Percentiles rank a stretch among this genome's conserved stretches.
phyloP scores from a whole-genome alignment of 495 filamentous ascomycete species.

The Evernia prunastri region DNA sequence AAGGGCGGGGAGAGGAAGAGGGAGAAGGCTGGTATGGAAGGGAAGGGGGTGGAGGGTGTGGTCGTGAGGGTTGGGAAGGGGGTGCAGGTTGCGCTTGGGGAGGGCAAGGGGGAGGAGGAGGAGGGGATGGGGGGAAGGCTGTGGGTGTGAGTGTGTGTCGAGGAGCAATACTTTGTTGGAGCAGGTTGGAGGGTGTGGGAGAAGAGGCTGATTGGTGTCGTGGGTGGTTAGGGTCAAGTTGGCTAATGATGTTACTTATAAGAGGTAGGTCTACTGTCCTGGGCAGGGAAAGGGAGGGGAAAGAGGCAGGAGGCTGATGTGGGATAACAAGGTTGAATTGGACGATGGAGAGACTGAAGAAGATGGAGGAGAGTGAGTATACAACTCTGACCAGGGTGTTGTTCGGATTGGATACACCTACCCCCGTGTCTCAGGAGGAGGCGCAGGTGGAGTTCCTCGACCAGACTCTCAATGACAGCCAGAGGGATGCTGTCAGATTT shows the following conservation, averaged over 20 bases:
- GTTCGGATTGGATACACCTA: conserved; percentile 64
- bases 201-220: conserved; percentile 15
- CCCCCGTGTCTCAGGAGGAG: conserved; percentile 39
- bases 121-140: conserved; percentile 56
- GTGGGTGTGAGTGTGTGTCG: conserved; percentile 48
- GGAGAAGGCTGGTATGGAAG: conserved; percentile 59
- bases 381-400: conserved; percentile 72
- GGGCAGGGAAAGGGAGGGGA: background rate
- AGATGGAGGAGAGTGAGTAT: conserved; percentile 63
- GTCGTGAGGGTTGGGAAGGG: conserved; percentile 59
- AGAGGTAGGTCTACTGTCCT: conserved; percentile 47
- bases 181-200: conserved; percentile 3
- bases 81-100: conserved; percentile 63
- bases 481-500: conserved; percentile 87
- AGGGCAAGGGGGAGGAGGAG: conserved; percentile 66
- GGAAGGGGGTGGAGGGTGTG: conserved; percentile 68
- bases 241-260: conserved; percentile 89
- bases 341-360: conserved; percentile 72
- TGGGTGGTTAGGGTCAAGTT: conserved; percentile 64
- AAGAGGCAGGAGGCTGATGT: conserved; percentile 10
- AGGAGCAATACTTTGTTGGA: conserved; percentile 26
- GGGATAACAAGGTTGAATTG: conserved; percentile 66
- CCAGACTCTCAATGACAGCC: conserved; percentile 73
- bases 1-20: conserved; percentile 61
- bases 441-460: conserved; percentile 65